Percentiles rank a stretch among this genome's conserved stretches.
phyloP scores from a whole-genome alignment of 2,329 filamentous ascomycete genomes.

The Calycina herbarum region DNA sequence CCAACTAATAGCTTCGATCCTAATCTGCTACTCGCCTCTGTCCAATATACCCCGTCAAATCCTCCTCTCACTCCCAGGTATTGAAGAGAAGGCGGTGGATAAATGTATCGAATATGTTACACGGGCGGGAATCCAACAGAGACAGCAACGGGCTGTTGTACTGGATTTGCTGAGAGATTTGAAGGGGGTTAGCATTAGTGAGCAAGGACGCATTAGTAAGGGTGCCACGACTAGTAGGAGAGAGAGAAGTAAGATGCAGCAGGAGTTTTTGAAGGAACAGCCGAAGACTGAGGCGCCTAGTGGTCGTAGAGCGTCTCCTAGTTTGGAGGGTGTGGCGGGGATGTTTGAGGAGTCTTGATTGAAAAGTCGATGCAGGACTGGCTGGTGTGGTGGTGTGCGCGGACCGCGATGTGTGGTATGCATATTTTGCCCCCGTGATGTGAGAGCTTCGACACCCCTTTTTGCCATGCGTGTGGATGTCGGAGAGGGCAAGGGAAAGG shows the following conservation, averaged over 20 bases:
- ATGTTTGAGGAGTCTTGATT: constrained; percentile 33
- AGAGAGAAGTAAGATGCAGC: constrained; percentile 59
- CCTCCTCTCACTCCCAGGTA: constrained; percentile 76
- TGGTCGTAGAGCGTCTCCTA: constrained; percentile 26
- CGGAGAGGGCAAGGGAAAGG: not conserved
- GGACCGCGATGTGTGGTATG: not conserved
- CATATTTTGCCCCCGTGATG: not conserved
- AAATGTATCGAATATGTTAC: constrained; percentile 61
- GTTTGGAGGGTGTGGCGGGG: constrained; percentile 35
- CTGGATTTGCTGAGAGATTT: constrained; percentile 83
- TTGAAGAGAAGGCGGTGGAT: constrained; percentile 68
- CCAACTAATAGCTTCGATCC: constrained; percentile 80
- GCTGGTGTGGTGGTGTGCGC: not conserved
- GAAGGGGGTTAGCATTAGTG: constrained; percentile 87
- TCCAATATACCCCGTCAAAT: constrained; percentile 73
- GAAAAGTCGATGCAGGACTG: not conserved
- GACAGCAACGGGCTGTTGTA: constrained; percentile 78
- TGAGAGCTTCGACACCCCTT: not conserved
- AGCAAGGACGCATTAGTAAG: constrained; percentile 80
- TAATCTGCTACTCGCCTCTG: constrained; percentile 70
- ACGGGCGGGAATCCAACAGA: constrained; percentile 59
- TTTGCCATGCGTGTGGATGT: not conserved
- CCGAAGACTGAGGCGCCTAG: constrained; percentile 14
- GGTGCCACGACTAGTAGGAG: constrained; percentile 47
- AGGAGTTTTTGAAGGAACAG: constrained; percentile 62